A percentile compares a stretch with the other conserved stretches of the same genome.
Conservation (phyloP, 2,329 filamentous ascomycete genomes). For the Alternaria gansuensis region DNA sequence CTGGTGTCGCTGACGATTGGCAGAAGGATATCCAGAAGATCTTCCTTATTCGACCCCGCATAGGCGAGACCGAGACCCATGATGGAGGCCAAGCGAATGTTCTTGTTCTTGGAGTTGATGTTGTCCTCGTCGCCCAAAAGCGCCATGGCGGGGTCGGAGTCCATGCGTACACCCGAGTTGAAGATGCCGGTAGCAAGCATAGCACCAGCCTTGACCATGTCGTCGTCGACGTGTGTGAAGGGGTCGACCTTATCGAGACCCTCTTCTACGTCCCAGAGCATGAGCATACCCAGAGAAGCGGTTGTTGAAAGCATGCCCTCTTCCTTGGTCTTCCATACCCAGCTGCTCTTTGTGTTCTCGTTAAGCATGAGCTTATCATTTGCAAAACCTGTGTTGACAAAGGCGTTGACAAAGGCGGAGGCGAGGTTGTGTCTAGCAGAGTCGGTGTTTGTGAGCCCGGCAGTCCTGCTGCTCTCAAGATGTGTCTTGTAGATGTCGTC, state of each 20-base stretch:
- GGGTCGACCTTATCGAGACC: constrained; percentile 94
- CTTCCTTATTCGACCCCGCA: constrained; percentile 90
- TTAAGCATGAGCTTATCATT: constrained; percentile 98
- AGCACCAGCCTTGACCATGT: constrained; percentile 88
- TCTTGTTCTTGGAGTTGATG: constrained; percentile 77
- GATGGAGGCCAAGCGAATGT: constrained; percentile 83
- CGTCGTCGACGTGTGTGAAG: constrained; percentile 85
- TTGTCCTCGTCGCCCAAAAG: constrained; percentile 83
- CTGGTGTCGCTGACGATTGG: constrained; percentile 86
- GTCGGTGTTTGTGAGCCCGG: constrained; percentile 92
- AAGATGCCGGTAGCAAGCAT: constrained; percentile 94
- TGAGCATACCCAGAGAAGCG: constrained; percentile 88
- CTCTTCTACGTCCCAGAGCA: constrained; percentile 92
- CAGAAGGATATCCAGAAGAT: constrained; percentile 82
- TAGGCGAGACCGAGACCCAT: constrained; percentile 97
- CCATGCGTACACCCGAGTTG: constrained; percentile 88
- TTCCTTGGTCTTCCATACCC: constrained; percentile 99
- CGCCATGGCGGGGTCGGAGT: constrained; percentile 89
- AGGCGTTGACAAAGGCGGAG: constrained; percentile 94
- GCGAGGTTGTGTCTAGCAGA: constrained; percentile 96
- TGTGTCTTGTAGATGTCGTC: constrained; percentile 99
- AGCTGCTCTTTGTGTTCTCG: constrained; percentile 81
- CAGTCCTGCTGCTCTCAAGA: constrained; percentile 91
- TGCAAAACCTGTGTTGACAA: constrained; percentile 94
- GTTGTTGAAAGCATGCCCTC: constrained; percentile 97